phyloP scores from a whole-genome alignment of 2,329 filamentous ascomycete genomes.

The Hypoxylon sp. region DNA sequence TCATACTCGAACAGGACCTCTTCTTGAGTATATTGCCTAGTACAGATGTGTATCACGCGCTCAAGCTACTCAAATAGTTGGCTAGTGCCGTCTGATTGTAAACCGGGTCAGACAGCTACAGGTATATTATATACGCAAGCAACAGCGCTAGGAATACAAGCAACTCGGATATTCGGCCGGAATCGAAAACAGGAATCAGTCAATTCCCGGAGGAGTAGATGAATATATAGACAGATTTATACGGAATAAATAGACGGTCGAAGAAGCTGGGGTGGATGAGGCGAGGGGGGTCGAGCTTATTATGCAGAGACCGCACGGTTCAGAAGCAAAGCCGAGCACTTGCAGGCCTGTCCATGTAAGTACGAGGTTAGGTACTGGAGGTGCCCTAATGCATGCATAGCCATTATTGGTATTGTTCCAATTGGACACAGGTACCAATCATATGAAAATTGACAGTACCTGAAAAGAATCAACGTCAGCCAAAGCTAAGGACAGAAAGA shows the following conservation, averaged over 20 bases:
- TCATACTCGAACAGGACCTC: conserved; percentile 46
- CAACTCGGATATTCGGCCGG: conserved; percentile 39
- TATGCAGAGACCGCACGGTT: conserved; percentile 47
- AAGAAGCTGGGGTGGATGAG: conserved; percentile 34
- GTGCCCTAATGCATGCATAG: conserved; percentile 33
- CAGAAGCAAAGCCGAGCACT: conserved; percentile 45
- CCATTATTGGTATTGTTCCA: conserved; percentile 24
- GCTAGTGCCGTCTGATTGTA: conserved; percentile 21
- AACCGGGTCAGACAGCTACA: conserved; percentile 23
- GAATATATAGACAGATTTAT: conserved; percentile 40
- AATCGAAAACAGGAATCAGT: conserved; percentile 36
- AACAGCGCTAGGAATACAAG: conserved; percentile 32
- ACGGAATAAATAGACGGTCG: conserved; percentile 41
- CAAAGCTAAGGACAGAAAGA: conserved; percentile 16
- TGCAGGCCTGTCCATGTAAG: conserved; percentile 40
- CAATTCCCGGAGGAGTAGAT: conserved; percentile 45
- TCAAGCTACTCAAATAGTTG: conserved; percentile 40
- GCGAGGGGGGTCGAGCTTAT: conserved; percentile 45
- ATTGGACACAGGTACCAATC: conserved; percentile 13
- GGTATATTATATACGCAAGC: conserved; percentile 41
- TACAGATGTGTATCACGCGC: conserved; percentile 44
- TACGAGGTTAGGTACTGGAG: conserved; percentile 38
- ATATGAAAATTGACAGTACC: conserved; percentile 16
- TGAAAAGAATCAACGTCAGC: conserved; percentile 26
- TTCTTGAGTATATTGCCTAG: conserved; percentile 31